These are phyloP conservation scores for Eimeria mitis DNA, from an alignment of 169 alveolate species.

Conservation along the genomic window DNA sequence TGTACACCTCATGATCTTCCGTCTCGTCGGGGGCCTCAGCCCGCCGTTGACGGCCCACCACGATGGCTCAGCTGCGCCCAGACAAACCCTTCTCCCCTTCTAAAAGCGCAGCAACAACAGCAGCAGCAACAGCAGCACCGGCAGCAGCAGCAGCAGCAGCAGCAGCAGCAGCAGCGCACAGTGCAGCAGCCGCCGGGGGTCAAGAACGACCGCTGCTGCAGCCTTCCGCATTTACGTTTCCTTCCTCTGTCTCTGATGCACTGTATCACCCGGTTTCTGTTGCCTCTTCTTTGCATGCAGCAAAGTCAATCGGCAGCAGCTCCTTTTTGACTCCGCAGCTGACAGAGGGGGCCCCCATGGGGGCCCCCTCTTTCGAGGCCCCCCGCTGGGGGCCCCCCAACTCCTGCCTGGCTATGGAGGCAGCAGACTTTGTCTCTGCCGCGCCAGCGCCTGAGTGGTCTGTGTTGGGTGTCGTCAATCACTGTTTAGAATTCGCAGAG, in stretches of 20 bases:
- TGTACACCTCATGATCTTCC: neutral
- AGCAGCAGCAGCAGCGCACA: neutral
- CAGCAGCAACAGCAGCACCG: constrained; percentile 21
- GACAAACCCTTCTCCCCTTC: neutral
- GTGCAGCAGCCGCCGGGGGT: neutral
- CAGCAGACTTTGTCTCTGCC: neutral
- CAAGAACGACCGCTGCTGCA: neutral
- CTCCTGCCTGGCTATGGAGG: neutral
- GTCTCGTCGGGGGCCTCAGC: neutral
- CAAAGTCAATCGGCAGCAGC: neutral
- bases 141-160: constrained; percentile 9
- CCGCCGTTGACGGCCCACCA: neutral
- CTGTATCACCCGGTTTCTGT: neutral
- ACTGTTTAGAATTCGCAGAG: neutral
- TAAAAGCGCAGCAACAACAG: neutral
- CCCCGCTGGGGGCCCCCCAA: neutral
- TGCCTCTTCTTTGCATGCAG: neutral
- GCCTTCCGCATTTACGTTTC: neutral
- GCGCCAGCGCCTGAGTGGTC: constrained; percentile 7
- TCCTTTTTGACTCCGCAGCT: neutral
- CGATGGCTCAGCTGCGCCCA: neutral
- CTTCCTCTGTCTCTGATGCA: neutral
- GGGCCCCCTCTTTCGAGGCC: neutral
- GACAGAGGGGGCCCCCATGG: constrained; percentile 31
- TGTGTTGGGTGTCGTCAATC: neutral